phyloP scores from a whole-genome alignment of 2,329 filamentous ascomycete genomes.

The Paraconiothyrium sp. region DNA sequence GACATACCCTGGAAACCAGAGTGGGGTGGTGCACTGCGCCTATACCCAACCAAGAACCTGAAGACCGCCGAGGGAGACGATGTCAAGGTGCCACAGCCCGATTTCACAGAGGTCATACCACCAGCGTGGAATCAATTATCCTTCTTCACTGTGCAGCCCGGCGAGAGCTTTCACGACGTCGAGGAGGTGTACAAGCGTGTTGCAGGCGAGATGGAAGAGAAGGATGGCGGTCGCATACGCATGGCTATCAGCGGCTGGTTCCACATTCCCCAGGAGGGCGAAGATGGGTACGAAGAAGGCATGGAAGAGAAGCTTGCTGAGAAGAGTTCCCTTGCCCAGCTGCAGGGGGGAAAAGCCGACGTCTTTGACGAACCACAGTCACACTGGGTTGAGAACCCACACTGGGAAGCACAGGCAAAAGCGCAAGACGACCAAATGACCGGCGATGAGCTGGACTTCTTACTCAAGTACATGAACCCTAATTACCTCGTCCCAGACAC shows the following conservation, averaged over 20 bases:
- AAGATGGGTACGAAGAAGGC: slow-evolving; percentile 89
- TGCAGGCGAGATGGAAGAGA: slow-evolving; percentile 67
- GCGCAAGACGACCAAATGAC: slow-evolving; percentile 69
- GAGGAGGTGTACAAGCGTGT: slow-evolving; percentile 88
- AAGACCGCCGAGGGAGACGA: slow-evolving; percentile 75
- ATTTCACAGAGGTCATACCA: slow-evolving; percentile 83
- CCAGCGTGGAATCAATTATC: slow-evolving; percentile 97
- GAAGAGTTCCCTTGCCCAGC: slow-evolving; percentile 89
- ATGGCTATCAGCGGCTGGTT: slow-evolving; percentile 99
- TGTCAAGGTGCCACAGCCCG: slow-evolving; percentile 81
- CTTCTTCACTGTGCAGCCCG: slow-evolving; percentile 97
- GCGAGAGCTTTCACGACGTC: slow-evolving; percentile 99
- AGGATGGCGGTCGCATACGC: slow-evolving; percentile 79
- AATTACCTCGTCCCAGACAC: slow-evolving; percentile 93
- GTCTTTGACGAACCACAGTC: slow-evolving; percentile 84
- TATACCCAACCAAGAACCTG: slow-evolving; percentile 77
- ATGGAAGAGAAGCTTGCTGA: slow-evolving; percentile 88
- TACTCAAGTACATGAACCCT: slow-evolving; percentile 89
- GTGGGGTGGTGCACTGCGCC: slow-evolving; percentile 90
- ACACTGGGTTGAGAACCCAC: slow-evolving; percentile 59
- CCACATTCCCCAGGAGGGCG: slow-evolving; percentile 93
- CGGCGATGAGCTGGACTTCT: slow-evolving; percentile 84
- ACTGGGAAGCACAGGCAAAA: slow-evolving; percentile 47
- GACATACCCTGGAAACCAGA: slow-evolving; percentile 88
- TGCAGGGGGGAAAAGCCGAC: slow-evolving; percentile 85